Base-by-base conservation (phyloP, 129 eudicot genomes). In the Arctium lappa region DNA sequence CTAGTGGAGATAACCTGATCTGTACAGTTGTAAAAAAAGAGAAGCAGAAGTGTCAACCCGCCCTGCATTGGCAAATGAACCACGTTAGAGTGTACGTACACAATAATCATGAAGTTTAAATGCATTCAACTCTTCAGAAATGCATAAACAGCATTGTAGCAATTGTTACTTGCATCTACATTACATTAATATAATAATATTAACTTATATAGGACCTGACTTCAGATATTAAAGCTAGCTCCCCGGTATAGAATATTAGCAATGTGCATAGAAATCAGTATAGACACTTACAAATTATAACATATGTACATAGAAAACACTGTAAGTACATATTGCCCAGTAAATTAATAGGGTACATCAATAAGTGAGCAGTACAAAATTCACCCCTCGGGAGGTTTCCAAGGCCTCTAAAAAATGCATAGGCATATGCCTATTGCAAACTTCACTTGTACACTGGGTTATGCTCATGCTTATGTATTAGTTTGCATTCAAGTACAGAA, bases 11-110 rank as follows among this genome's bases (percentile, higher is more conserved):
- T 82, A 4, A 92, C 94, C 84, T 89, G 97, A 72, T 91, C 98
- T 13, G 98, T 91, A 48, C 94, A 94, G 84, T 94, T 94, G 89
- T 94, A 94, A 79, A 94, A 92, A 16, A 94, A 84, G 42, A 95
- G 77, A 46, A 95, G 90, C 16, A 92, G 31, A 70, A 92, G 86
- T 48, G 86, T 88, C 81, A 95, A 80, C 37, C 84, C 97, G 74
- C 70, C 94, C 98, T 95, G 83, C 69, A 87, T 68, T 37, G 27
- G 75, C 34, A 81, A 39, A 48, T 60, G 72, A 66, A 72, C 32
- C 71, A 66, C 68, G 68, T 60, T 60, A 60, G 68, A n/a, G 29
- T 56, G 66, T 60, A 15, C 66, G 2, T 60, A 53, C n/a, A 15
- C 65, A 53, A 53, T 53, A 53, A 53, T 15, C 16, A 53, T 4